phyloP scores from a whole-genome alignment of 2,329 filamentous ascomycete species.

The Penicillium verrucosum region DNA sequence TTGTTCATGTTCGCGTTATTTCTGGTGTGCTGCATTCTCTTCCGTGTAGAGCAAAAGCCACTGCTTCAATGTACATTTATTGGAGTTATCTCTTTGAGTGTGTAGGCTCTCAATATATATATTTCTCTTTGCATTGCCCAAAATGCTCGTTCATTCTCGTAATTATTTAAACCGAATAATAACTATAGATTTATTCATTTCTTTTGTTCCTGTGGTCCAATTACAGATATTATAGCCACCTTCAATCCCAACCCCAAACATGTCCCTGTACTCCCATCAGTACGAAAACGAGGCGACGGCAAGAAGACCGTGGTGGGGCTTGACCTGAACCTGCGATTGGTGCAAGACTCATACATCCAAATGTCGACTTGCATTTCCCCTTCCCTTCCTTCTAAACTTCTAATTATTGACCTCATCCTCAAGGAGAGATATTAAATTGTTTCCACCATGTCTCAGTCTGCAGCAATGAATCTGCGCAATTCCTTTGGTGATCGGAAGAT shows the following conservation, averaged over 20 bases:
- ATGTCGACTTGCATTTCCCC: too few species aligned
- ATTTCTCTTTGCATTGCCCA: background rate
- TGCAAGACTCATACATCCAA: too few species aligned
- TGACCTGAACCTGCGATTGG: too few species aligned
- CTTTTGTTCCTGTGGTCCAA: too few species aligned
- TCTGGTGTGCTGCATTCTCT: background rate
- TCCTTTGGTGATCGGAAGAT: too few species aligned
- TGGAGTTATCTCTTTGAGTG: background rate
- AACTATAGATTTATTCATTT: background rate
- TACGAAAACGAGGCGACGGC: background rate
- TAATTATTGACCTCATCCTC: too few species aligned
- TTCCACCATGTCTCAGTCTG: too few species aligned
- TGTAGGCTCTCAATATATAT: background rate
- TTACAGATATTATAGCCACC: background rate
- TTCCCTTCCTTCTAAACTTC: too few species aligned
- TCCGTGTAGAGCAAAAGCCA: background rate
- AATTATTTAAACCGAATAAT: background rate
- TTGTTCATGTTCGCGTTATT: background rate
- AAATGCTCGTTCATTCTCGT: background rate
- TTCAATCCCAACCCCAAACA: background rate
- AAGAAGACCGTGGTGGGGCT: background rate
- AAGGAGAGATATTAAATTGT: too few species aligned
- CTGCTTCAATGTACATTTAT: background rate
- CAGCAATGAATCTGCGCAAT: too few species aligned
- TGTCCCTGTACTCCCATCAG: background rate